Evolutionary conservation across 225 moss, liverwort and hornwort genomes (phyloP).

Genomic region (Asterella californica): DNA sequence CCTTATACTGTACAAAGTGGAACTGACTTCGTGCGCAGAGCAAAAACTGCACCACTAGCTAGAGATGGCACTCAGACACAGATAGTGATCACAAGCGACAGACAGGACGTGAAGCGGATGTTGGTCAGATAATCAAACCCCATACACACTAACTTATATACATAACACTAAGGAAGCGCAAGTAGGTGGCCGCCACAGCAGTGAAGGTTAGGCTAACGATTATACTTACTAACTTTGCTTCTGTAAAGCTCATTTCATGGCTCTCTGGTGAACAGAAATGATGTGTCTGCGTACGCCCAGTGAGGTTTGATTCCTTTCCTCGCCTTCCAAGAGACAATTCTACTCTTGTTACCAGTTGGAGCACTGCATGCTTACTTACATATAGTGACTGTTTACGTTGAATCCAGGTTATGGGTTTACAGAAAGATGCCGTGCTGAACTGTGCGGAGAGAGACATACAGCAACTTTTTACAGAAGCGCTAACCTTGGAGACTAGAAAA

Average conservation of each 20-base stretch:
- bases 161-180: too few species aligned
- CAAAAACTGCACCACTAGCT: too few species aligned
- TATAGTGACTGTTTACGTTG: background rate
- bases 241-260: background rate
- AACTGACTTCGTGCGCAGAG: too few species aligned
- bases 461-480: constrained; percentile 39
- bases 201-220: too few species aligned
- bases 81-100: too few species aligned
- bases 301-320: background rate
- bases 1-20: too few species aligned
- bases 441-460: constrained; percentile 40
- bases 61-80: too few species aligned
- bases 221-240: background rate
- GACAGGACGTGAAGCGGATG: too few species aligned
- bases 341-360: background rate
- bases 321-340: background rate
- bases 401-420: constrained; percentile 46
- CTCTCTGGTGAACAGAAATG: background rate
- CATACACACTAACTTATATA: too few species aligned
- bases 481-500: constrained; percentile 38
- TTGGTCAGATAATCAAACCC: too few species aligned
- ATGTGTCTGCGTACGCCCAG: too few species aligned
- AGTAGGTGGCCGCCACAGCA: too few species aligned
- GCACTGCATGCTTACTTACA: background rate
- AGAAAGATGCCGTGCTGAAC: constrained; percentile 40